phyloP scores from a whole-genome alignment of 192 early-diverging fungal genomes.

The Coemansia furcata region DNA sequence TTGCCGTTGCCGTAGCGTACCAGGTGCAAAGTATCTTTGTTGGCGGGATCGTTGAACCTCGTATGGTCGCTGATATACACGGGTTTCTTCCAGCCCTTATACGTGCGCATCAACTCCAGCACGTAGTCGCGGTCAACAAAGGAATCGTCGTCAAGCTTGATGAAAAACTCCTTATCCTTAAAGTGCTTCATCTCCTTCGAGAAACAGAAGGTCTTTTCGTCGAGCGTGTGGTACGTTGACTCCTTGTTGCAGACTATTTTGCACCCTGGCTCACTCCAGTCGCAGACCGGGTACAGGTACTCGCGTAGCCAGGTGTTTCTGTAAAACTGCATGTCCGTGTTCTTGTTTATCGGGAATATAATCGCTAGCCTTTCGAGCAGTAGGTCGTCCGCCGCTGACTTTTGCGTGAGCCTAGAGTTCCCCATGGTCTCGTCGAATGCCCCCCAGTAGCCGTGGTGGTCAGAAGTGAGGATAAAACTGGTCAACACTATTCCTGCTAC shows the following conservation, averaged over 20 bases:
- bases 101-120: slow-evolving; percentile 12
- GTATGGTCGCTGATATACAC: slow-evolving; percentile 50
- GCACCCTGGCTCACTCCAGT: slow-evolving; percentile 34
- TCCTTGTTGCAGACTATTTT: slow-evolving; percentile 37
- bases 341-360: slow-evolving; percentile 41
- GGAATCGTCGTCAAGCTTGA: slow-evolving; percentile 46
- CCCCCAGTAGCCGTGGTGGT: slow-evolving; percentile 24
- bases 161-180: slow-evolving; percentile 33
- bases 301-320: slow-evolving; percentile 43
- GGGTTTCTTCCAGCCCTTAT: slow-evolving; percentile 12
- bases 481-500: slow-evolving; percentile 13
- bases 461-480: slow-evolving; percentile 13
- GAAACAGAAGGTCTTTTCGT: slow-evolving; percentile 41
- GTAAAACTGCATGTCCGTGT: slow-evolving; percentile 52
- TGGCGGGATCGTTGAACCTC: slow-evolving; percentile 4
- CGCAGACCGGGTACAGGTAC: slow-evolving; percentile 44
- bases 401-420: not conserved
- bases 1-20: slow-evolving; percentile 44
- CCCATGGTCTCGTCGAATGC: slow-evolving; percentile 3
- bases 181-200: slow-evolving; percentile 18
- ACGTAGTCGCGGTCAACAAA: slow-evolving; percentile 45
- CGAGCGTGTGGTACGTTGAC: slow-evolving; percentile 33
- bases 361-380: slow-evolving; percentile 30
- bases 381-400: slow-evolving; percentile 1
- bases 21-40: slow-evolving; percentile 9